Conservation (phyloP, 202 grass and related monocot genomes). For the Cymbopogon flexuosus region DNA sequence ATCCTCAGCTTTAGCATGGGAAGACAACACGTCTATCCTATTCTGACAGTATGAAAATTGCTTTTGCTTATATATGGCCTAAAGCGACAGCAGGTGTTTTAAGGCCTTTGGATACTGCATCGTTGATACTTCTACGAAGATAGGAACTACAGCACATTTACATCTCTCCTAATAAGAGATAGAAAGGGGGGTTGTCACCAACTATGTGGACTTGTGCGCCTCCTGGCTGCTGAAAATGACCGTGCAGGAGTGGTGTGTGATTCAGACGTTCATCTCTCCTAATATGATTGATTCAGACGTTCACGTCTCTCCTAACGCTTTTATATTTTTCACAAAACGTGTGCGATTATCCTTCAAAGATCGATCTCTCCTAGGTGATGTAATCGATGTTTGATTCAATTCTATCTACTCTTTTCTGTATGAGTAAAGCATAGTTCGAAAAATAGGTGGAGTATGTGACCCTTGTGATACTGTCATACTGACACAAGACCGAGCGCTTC, state of each 20-base stretch:
- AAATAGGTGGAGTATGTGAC: not conserved
- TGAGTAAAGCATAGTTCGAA: not conserved
- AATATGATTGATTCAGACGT: slow-evolving; percentile 31
- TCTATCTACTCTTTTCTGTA: not conserved
- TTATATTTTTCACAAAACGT: not conserved
- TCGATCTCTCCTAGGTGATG: not conserved
- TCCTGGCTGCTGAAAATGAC: slow-evolving; percentile 5
- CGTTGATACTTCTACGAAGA: not conserved
- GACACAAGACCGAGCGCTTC: not conserved
- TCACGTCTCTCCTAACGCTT: slow-evolving; percentile 9
- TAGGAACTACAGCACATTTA: not conserved
- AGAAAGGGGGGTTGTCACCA: not conserved
- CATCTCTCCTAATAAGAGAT: not conserved
- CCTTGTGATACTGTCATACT: not conserved
- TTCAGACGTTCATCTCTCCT: no score
- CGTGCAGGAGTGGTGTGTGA: not conserved
- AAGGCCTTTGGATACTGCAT: not conserved
- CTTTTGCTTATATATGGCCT: not conserved
- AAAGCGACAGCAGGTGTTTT: not conserved
- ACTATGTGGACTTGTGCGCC: not conserved
- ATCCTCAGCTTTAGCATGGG: not conserved
- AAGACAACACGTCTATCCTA: not conserved
- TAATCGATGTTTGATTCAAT: not conserved
- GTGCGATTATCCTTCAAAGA: not conserved
- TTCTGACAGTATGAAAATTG: not conserved